Evolutionary conservation across 176 grass and related monocot species (phyloP), one percentile per base, ranked within the genome.

Genomic region (Stipa capillata): DNA sequence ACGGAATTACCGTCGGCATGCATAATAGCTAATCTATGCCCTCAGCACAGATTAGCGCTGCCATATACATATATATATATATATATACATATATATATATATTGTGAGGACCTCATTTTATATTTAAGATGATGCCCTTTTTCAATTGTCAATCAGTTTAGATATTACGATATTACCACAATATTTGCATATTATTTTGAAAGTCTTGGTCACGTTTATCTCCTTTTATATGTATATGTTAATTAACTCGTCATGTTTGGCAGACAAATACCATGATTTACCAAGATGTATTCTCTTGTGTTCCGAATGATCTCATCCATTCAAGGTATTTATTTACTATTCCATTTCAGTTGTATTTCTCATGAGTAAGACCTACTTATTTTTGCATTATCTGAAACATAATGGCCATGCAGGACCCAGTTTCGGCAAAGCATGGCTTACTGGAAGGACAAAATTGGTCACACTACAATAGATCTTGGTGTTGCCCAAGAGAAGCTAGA

Each of bases 261-360:
- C 90, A 99, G 92, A 91, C 89, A 55, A 99, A 99, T 73, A 91
- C 92, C 1, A 93, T 85, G 76, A 89, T 99, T 55, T 99, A 95
- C 65, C 96, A 99, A 81, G 96, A 95, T 69, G 90, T 95, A 73
- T 99, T 99, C 84, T 91, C 90, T 54, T 99, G 92, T 62, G 96
- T 95, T 35, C 96, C 96, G 35, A 93, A 91, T 49, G 92, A 95
- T 85, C 86, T 93, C 63, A 99, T 91, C 54, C 96, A 95, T 76
- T 93, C 96, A 33, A 99, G 92, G 96, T 99, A 91, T 76, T 27
- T 64, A 84, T 84, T 67, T n/a, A n/a, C n/a, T 14, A 66, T 83
- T 82, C 42, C 14, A 61, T 72, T 62, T 50, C 17, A 29, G 4
- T 74, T 72, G 8, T 59, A 34, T 21, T 72, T 74, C 4, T 12